A percentile compares a stretch with the other conserved stretches of the same genome.
These are phyloP conservation scores for Clarkia xantiana DNA, from an alignment of 345 rosid genomes.

Conservation along the genomic window DNA sequence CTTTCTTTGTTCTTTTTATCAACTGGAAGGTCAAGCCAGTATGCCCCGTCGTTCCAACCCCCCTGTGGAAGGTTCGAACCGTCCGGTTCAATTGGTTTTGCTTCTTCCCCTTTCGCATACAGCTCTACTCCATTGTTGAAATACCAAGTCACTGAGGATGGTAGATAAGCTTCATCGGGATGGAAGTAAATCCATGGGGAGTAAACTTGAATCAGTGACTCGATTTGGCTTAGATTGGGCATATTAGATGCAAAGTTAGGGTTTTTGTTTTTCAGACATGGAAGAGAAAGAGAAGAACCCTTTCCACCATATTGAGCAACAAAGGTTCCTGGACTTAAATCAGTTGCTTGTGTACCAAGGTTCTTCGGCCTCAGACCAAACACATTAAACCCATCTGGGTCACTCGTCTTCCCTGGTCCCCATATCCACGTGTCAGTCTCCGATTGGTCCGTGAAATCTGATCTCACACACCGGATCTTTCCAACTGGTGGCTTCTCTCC, in stretches of 20 bases:
- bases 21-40: conserved; percentile 16
- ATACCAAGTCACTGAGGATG: conserved; percentile 12
- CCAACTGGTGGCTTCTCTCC: conserved; percentile 7
- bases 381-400: conserved; percentile 8
- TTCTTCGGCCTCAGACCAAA: conserved; percentile 7
- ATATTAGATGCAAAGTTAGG: conserved; percentile 1
- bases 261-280: conserved; percentile 11
- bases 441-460: conserved; percentile 9
- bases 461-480: conserved; percentile 8
- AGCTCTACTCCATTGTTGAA: conserved; percentile 12
- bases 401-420: conserved; percentile 6
- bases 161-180: conserved; percentile 11
- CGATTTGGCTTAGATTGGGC: conserved; percentile 12
- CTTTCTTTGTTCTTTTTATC: conserved; percentile 1
- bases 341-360: conserved; percentile 8
- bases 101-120: conserved; percentile 11
- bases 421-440: conserved; percentile 11
- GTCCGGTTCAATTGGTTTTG: conserved; percentile 7
- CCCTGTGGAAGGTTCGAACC: conserved; percentile 14
- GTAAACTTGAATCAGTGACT: conserved; percentile 8
- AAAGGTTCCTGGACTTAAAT: conserved; percentile 8
- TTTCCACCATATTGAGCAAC: conserved; percentile 1
- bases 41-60: conserved; percentile 8
- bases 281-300: conserved; percentile 3
- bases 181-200: conserved; percentile 13